Conservation (phyloP, 2,329 filamentous ascomycete species). For the Sclerotinia glacialis region DNA sequence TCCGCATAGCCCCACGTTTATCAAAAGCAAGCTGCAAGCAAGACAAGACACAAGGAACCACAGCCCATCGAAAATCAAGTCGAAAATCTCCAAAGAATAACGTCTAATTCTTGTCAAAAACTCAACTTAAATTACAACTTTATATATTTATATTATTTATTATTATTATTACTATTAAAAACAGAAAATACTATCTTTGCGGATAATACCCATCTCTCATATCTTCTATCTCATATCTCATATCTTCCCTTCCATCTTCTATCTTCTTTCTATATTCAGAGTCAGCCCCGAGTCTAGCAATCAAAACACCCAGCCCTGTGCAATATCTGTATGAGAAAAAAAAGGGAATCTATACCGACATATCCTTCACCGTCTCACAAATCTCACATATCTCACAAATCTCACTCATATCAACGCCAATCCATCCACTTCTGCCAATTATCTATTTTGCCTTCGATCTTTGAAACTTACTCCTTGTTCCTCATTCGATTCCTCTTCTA, state of each 20-base stretch:
- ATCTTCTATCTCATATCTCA: neutral
- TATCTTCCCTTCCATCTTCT: neutral
- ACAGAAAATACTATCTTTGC: neutral
- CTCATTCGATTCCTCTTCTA: neutral
- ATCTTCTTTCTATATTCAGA: constrained; percentile 4
- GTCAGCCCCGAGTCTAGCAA: constrained; percentile 2
- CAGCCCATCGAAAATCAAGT: neutral
- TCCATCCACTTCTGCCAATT: constrained; percentile 3
- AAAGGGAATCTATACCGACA: neutral
- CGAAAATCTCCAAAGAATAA: neutral
- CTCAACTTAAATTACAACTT: neutral
- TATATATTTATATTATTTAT: neutral
- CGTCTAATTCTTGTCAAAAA: neutral
- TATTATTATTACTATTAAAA: neutral
- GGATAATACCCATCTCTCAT: neutral
- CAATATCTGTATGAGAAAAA: neutral
- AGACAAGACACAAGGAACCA: constrained; percentile 5
- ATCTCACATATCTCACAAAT: constrained; percentile 20
- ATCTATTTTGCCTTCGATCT: neutral
- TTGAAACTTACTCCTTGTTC: neutral
- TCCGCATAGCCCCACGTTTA: constrained; percentile 14
- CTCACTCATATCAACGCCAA: constrained; percentile 14
- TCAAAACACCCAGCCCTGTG: neutral
- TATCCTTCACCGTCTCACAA: constrained; percentile 22
- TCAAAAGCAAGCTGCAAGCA: constrained; percentile 12